phyloP scores from a whole-genome alignment of 768 basidiomycete genomes.

The Kwoniella botswanensis region DNA sequence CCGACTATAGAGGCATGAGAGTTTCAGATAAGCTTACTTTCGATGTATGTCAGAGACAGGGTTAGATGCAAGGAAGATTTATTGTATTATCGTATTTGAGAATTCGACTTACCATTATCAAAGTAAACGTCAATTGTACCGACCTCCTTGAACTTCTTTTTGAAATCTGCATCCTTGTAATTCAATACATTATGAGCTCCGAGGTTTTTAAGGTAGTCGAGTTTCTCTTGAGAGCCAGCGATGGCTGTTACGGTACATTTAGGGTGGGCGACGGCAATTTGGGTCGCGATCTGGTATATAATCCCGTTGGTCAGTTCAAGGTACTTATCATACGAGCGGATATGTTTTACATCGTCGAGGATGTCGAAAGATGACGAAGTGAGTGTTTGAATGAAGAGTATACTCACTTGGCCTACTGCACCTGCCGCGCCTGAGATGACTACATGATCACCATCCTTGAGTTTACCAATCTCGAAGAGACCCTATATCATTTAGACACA shows the following conservation, averaged over 20 bases:
- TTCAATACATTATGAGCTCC: conserved; percentile 83
- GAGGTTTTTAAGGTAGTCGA: conserved; percentile 79
- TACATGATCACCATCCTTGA: conserved; percentile 78
- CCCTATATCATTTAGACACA: conserved; percentile 63
- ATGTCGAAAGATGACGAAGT: no score
- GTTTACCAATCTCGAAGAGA: conserved; percentile 74
- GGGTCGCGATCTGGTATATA: conserved; percentile 47
- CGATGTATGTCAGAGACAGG: not conserved
- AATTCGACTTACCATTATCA: conserved; percentile 51
- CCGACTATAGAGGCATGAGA: conserved; percentile 60
- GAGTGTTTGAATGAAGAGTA: not conserved
- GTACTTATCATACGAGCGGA: no score
- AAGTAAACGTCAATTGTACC: conserved; percentile 61
- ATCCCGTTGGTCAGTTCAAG: not conserved
- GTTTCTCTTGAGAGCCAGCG: conserved; percentile 83
- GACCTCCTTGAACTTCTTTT: conserved; percentile 71
- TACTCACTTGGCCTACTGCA: conserved; percentile 64
- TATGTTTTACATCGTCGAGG: not conserved
- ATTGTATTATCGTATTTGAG: not conserved
- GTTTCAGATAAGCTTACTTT: conserved; percentile 1
- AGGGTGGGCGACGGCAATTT: conserved; percentile 54
- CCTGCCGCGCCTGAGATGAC: conserved; percentile 91
- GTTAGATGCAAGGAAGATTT: no score
- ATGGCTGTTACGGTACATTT: conserved; percentile 77
- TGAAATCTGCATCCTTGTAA: conserved; percentile 80